A percentile compares a stretch with the other conserved stretches of the same genome.
These are phyloP conservation scores for Gloeopeniophorella convolvens DNA, from an alignment of 768 basidiomycete species.

Conservation along the genomic window DNA sequence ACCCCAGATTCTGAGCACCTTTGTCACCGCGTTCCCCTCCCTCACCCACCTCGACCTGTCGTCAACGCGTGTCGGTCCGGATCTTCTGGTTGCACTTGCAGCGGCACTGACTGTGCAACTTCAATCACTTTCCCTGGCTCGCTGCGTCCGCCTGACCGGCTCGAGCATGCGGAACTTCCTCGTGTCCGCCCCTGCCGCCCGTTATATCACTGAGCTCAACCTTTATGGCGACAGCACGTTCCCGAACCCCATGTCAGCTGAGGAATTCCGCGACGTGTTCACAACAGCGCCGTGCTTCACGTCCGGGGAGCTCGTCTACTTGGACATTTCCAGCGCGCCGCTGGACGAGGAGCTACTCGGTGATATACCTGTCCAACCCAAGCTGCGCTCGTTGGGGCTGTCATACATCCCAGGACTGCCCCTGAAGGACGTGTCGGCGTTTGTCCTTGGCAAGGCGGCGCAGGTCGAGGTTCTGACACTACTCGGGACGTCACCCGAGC, in stretches of 20 bases:
- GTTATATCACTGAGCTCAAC: constrained; percentile 66
- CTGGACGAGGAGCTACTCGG: constrained; percentile 45
- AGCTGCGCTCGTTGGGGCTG: constrained; percentile 82
- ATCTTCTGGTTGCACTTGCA: constrained; percentile 64
- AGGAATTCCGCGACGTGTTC: constrained; percentile 64
- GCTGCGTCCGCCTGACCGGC: constrained; percentile 80
- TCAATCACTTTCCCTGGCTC: constrained; percentile 73
- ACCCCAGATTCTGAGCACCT: constrained; percentile 58
- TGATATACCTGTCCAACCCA: constrained; percentile 55
- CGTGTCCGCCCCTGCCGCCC: constrained; percentile 56
- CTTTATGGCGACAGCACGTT: constrained; percentile 88
- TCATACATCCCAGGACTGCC: constrained; percentile 75
- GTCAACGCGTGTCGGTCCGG: constrained; percentile 73
- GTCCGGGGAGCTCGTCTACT: constrained; percentile 68
- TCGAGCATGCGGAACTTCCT: constrained; percentile 72
- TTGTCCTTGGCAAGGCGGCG: constrained; percentile 59
- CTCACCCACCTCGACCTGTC: constrained; percentile 54
- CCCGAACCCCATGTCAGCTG: constrained; percentile 57
- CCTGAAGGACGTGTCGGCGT: constrained; percentile 57
- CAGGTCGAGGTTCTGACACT: constrained; percentile 86
- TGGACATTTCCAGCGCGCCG: constrained; percentile 85
- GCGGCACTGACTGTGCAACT: constrained; percentile 60
- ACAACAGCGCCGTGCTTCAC: constrained; percentile 72
- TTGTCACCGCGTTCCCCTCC: constrained; percentile 75
- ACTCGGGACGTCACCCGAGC: constrained; percentile 52